Percentiles rank a stretch among this genome's conserved stretches.
Evolutionary conservation across 2,329 filamentous ascomycete genomes (phyloP).

Genomic region (Colletotrichum plurivorum): DNA sequence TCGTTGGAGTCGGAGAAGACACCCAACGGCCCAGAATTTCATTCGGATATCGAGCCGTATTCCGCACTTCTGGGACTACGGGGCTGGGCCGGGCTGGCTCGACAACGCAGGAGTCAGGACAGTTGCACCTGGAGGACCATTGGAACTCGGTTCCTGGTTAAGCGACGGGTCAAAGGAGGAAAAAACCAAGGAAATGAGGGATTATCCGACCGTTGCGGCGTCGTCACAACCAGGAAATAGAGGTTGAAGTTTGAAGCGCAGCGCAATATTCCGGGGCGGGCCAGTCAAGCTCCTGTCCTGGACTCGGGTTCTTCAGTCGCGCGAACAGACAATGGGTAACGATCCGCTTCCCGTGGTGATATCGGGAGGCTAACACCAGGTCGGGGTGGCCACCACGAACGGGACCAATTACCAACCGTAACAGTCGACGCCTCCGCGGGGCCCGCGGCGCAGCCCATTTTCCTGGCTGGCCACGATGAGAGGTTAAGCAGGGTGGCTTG

Average conservation of each 20-base stretch:
- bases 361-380: constrained; percentile 19
- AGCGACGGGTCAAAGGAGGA: neutral
- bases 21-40: constrained; percentile 15
- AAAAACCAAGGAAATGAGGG: neutral
- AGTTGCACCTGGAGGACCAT: neutral
- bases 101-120: neutral
- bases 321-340: constrained; percentile 36
- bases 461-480: constrained; percentile 22
- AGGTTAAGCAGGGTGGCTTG: constrained; percentile 11
- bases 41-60: constrained; percentile 37
- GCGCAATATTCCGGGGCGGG: neutral
- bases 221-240: neutral
- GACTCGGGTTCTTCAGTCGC: constrained; percentile 22
- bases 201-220: neutral
- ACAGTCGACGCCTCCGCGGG: constrained; percentile 1
- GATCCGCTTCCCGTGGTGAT: constrained; percentile 34
- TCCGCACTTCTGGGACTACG: constrained; percentile 3
- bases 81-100: neutral
- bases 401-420: constrained; percentile 26
- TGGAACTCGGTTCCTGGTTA: neutral
- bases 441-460: neutral
- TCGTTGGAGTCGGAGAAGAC: constrained; percentile 14
- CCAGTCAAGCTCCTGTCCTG: constrained; percentile 1
- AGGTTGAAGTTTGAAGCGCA: constrained; percentile 4
- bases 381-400: constrained; percentile 21